phyloP scores from a whole-genome alignment of 1,139 yeast genomes.

The Wickerhamomyces sp. region DNA sequence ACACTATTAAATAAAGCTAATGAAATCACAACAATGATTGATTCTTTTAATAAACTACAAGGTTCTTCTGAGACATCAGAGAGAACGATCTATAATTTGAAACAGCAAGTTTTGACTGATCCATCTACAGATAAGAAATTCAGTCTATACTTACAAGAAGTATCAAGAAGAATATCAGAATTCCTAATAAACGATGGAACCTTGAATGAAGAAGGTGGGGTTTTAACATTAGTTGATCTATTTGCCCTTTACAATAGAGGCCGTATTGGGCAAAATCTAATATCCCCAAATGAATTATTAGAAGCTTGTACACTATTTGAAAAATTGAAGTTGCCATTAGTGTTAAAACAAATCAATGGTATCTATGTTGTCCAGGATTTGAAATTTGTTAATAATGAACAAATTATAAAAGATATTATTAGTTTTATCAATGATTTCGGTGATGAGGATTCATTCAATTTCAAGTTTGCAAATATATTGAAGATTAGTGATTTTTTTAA shows the following conservation, averaged over 20 bases:
- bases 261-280: slow-evolving; percentile 48
- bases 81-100: slow-evolving; percentile 27
- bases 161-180: slow-evolving; percentile 54
- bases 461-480: slow-evolving; percentile 22
- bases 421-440: slow-evolving; percentile 28
- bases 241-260: slow-evolving; percentile 58
- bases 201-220: slow-evolving; percentile 46
- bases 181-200: slow-evolving; percentile 42
- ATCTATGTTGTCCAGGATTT: slow-evolving; percentile 42
- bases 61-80: slow-evolving; percentile 5
- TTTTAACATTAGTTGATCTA: slow-evolving; percentile 55
- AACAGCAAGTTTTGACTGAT: slow-evolving; percentile 34
- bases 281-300: slow-evolving; percentile 54
- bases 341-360: slow-evolving; percentile 37
- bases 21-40: slow-evolving; percentile 61
- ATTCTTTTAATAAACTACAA: slow-evolving; percentile 33
- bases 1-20: slow-evolving; percentile 74
- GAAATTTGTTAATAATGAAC: slow-evolving; percentile 15
- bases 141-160: slow-evolving; percentile 29
- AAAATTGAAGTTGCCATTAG: slow-evolving; percentile 40
- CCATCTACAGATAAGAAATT: slow-evolving; percentile 27
- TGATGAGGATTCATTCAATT: slow-evolving; percentile 25
- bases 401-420: slow-evolving; percentile 29
- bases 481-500: slow-evolving; percentile 38
- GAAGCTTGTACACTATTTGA: slow-evolving; percentile 48